Conservation (phyloP, 495 filamentous ascomycete species). For the Xylaria sp. region DNA sequence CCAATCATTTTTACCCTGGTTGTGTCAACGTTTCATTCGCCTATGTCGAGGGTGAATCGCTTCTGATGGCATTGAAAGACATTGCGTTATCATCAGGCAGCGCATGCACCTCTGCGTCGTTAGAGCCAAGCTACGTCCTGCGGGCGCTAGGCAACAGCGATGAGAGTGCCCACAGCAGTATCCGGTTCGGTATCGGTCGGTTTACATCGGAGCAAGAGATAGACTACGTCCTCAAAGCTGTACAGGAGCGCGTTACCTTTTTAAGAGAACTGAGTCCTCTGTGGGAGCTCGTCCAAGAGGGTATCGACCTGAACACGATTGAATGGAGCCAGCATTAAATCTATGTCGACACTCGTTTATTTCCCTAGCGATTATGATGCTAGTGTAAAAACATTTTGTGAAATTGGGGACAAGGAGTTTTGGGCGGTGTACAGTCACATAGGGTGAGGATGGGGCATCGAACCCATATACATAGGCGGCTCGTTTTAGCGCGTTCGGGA, state of each 20-base stretch:
- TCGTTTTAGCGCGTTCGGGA: neutral
- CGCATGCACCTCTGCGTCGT: constrained; percentile 94
- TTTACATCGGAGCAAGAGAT: constrained; percentile 96
- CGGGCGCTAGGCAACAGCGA: constrained; percentile 93
- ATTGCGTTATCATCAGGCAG: constrained; percentile 97
- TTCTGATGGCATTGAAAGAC: constrained; percentile 97
- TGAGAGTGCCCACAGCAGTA: constrained; percentile 96
- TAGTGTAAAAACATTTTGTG: constrained; percentile 6
- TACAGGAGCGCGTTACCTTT: constrained; percentile 86
- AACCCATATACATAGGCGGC: neutral
- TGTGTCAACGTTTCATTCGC: constrained; percentile 99
- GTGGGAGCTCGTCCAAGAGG: constrained; percentile 98
- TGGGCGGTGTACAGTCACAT: constrained; percentile 6
- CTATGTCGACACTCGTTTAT: neutral
- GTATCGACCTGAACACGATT: constrained; percentile 92
- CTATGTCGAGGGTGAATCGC: constrained; percentile 96
- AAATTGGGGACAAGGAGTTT: constrained; percentile 23
- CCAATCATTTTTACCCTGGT: constrained; percentile 84
- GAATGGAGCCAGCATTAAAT: constrained; percentile 93
- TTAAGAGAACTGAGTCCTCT: constrained; percentile 93
- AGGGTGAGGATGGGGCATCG: neutral
- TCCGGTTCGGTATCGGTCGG: constrained; percentile 94
- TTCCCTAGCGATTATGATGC: constrained; percentile 7
- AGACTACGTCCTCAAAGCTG: constrained; percentile 96
- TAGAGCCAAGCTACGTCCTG: constrained; percentile 95